Conservation (phyloP, 192 early-diverging fungal genomes). For the Gonapodya sp. region DNA sequence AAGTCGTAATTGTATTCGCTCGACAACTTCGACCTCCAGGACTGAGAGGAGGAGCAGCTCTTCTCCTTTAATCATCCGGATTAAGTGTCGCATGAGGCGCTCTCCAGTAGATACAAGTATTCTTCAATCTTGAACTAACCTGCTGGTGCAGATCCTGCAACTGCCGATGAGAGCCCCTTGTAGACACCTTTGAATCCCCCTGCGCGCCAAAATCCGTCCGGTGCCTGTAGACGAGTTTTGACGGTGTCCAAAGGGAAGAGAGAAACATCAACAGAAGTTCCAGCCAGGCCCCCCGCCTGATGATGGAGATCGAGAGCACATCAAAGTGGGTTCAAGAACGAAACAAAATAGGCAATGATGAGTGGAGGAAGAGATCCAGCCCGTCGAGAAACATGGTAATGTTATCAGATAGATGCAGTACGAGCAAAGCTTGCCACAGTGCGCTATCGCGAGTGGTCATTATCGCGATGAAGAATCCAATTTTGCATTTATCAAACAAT, state of each 20-base stretch:
- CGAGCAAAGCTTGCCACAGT: neutral
- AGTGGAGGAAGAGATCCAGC: no score
- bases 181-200: constrained; percentile 89
- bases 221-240: constrained; percentile 89
- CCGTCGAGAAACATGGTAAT: no score
- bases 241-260: constrained; percentile 95
- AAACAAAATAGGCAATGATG: no score
- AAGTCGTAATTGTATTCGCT: no score
- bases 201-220: constrained; percentile 67
- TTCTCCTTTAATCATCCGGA: no score
- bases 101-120: neutral
- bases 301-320: neutral
- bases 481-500: neutral
- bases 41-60: no score
- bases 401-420: no score
- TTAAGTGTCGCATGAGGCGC: no score
- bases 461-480: no score
- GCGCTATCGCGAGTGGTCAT: neutral
- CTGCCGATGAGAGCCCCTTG: constrained; percentile 76
- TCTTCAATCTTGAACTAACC: constrained; percentile 32
- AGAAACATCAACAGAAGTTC: constrained; percentile 84
- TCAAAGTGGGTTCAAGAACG: no score
- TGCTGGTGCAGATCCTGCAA: constrained; percentile 86
- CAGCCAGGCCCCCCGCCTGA: constrained; percentile 75
- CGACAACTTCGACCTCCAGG: no score